Base-by-base conservation (phyloP, 805 yeast genomes). In the Metschnikowia koreensis region DNA sequence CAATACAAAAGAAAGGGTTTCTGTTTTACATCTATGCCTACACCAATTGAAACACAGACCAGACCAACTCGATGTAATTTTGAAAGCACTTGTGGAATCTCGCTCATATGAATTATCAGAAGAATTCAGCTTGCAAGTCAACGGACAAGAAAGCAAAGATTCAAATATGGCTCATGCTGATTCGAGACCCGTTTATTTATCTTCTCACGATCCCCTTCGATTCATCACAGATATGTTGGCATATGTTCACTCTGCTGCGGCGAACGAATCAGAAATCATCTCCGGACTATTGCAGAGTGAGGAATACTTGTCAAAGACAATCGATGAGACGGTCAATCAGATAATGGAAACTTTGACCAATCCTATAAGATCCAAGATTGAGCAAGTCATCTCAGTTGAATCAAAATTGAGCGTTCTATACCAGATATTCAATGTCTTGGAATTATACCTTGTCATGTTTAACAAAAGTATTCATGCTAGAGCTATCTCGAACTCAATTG, bases 221-320 rank as follows among this genome's bases (percentile, higher is more conserved):
- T 92, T 84, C 57, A 74, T 89, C 15, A 96, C 97, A 27, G 97
- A 91, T 64, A 77, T 94, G 33, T 71, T 94, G 38, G 98, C 98
- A 0, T 88, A 87, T 73, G 78, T 91, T 1, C 97, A 94, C 64
- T 81, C 92, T 1, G 78, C 89, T 5, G 84, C 91, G 31, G 96
- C 91, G 4, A 89, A 89, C 68, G 99, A 94, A 66, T 78, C 83
- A 39, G 99, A 94, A 63, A 76, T 86, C 31, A 77, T 93, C 6
- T 76, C 77, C 8, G 76, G 83, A 16, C 68, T 93, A 46, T 84
- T 93, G 54, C 50, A 47, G n/a, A 44, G 46, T 17, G 49, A 43
- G 17, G 73, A 67, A 36, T 41, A 45, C 39, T 66, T 74, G 41
- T 70, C 75, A 22, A 46, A 59, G 38, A 58, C 66, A 16, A 58